Conservation (phyloP, 2,329 filamentous ascomycete genomes). For the Colletotrichum australisinense region DNA sequence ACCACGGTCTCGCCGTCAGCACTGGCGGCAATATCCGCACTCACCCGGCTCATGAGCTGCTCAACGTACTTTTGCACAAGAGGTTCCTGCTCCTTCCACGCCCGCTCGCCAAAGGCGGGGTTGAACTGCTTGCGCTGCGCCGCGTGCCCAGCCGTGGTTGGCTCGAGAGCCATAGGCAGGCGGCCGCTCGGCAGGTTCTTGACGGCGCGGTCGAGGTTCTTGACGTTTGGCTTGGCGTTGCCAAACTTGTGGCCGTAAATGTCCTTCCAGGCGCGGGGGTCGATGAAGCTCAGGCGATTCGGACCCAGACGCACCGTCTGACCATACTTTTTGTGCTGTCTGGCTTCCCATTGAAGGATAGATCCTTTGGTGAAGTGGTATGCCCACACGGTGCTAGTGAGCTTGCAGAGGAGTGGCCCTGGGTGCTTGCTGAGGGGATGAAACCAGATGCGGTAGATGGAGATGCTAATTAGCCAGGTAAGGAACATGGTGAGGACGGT, state of each 20-base stretch:
- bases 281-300: conserved; percentile 35
- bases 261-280: conserved; percentile 35
- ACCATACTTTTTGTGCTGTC: conserved; percentile 16
- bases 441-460: conserved; percentile 45
- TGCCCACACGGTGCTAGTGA: neutral
- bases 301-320: conserved; percentile 38
- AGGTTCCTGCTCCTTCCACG: neutral
- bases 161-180: neutral
- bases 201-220: neutral
- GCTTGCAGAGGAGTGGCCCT: conserved; percentile 35
- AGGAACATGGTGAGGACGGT: neutral
- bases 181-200: neutral
- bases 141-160: neutral
- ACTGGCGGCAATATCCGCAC: neutral
- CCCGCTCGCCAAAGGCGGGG: neutral
- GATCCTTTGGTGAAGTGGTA: conserved; percentile 13
- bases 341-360: conserved; percentile 10
- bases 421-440: conserved; percentile 44
- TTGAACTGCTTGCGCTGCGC: neutral
- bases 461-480: neutral
- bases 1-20: neutral
- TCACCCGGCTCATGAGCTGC: neutral
- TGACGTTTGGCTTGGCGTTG: neutral
- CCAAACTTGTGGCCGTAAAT: conserved; percentile 31
- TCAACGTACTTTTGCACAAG: neutral